Conservation (phyloP, 306 rosid species). For the Datisca glomerata region DNA sequence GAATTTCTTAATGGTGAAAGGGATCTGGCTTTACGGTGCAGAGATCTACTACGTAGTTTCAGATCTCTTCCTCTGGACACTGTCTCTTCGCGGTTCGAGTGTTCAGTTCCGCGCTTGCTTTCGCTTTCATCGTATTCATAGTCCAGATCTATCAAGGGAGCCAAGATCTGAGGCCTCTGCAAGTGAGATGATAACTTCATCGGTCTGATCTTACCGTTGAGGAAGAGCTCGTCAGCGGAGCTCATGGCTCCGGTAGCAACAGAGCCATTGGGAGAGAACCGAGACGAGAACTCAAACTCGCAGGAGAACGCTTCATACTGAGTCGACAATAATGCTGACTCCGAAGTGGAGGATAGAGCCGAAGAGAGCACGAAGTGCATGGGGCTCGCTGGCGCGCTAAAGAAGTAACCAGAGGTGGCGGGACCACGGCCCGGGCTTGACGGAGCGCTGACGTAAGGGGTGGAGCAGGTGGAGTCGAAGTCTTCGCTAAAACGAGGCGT, state of each 20-base stretch:
- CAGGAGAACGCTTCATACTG: slow-evolving; percentile 13
- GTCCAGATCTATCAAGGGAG: slow-evolving; percentile 44
- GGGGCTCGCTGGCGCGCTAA: slow-evolving; percentile 75
- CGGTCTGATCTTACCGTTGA: slow-evolving; percentile 72
- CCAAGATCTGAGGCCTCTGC: slow-evolving; percentile 40
- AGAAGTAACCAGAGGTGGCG: slow-evolving; percentile 28
- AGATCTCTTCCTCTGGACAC: slow-evolving; percentile 54
- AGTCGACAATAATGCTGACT: slow-evolving; percentile 2
- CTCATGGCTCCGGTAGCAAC: slow-evolving; percentile 39
- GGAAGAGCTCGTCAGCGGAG: slow-evolving; percentile 61
- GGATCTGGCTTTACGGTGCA: slow-evolving; percentile 62
- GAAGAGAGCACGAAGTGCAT: slow-evolving; percentile 44
- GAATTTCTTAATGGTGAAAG: slow-evolving; percentile 51
- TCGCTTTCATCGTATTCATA: slow-evolving; percentile 22
- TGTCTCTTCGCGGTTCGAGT: slow-evolving; percentile 3
- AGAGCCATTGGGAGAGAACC: slow-evolving; percentile 25
- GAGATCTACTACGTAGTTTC: slow-evolving; percentile 35
- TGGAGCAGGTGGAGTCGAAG: slow-evolving; percentile 49
- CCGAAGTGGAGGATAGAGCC: slow-evolving; percentile 5
- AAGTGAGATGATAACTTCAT: slow-evolving; percentile 62
- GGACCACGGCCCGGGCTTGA: slow-evolving; percentile 56
- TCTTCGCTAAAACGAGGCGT: slow-evolving; percentile 23
- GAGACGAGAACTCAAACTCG: slow-evolving; percentile 65
- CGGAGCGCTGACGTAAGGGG: slow-evolving; percentile 76
- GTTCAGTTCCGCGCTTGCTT: too few relatives aligned